Conservation (phyloP, 2,329 filamentous ascomycete species). For the Hypoxylon sp. region DNA sequence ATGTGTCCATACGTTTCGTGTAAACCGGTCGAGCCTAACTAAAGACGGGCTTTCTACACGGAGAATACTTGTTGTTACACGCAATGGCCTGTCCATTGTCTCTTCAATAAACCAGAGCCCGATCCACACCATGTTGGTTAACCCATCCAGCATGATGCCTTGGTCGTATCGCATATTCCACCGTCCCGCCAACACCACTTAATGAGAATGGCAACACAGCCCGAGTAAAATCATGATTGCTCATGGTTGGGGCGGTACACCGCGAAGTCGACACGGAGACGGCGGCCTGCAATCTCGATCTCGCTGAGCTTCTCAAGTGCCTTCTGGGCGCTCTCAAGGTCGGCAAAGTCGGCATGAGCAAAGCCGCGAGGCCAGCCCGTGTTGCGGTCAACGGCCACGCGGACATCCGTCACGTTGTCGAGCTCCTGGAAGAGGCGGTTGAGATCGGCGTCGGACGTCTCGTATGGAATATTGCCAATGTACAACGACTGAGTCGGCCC, state of each 20-base stretch:
- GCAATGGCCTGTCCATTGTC: constrained; percentile 31
- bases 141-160: constrained; percentile 9
- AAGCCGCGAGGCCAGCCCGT: constrained; percentile 88
- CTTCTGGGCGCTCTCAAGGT: constrained; percentile 74
- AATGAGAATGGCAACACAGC: constrained; percentile 1
- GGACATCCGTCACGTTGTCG: constrained; percentile 79
- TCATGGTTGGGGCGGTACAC: background rate
- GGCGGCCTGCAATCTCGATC: constrained; percentile 75
- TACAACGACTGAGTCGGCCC: constrained; percentile 71
- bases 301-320: constrained; percentile 70
- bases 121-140: constrained; percentile 5
- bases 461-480: constrained; percentile 88
- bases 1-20: constrained; percentile 9
- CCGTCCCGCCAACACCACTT: constrained; percentile 1
- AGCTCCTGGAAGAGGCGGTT: constrained; percentile 82
- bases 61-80: constrained; percentile 38
- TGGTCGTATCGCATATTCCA: constrained; percentile 9
- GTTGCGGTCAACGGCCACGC: constrained; percentile 85
- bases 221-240: background rate
- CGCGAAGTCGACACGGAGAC: constrained; percentile 74
- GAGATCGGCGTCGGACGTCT: constrained; percentile 86
- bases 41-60: constrained; percentile 21
- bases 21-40: constrained; percentile 11
- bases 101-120: constrained; percentile 15
- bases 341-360: constrained; percentile 84